Evolutionary conservation across 1,139 yeast genomes (phyloP).

Genomic region (Debaryomycetaceae sp.): DNA sequence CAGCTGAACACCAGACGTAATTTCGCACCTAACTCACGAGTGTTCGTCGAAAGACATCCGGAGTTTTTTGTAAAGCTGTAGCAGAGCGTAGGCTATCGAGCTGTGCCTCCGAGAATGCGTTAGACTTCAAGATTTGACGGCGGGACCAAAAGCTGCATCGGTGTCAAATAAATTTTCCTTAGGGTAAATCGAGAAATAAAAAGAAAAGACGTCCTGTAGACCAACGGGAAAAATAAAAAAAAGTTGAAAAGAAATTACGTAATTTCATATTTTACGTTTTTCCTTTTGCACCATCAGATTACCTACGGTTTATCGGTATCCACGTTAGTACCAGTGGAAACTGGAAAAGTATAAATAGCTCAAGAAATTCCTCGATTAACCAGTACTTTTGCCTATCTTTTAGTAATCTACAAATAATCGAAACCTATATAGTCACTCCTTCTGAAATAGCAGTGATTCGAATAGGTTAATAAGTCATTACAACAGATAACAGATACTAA

Average conservation of each 20-base stretch:
- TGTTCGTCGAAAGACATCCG: background rate
- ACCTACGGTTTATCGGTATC: background rate
- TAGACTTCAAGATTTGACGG: background rate
- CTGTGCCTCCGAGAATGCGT: too few species aligned
- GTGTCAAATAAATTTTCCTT: background rate
- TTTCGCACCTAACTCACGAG: background rate
- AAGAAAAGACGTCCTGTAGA: background rate
- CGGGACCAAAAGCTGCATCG: background rate
- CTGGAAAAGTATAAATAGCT: background rate
- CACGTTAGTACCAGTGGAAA: background rate
- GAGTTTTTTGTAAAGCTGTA: background rate
- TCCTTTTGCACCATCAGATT: background rate
- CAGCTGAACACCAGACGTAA: background rate
- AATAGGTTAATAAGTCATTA: background rate
- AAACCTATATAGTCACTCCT: background rate
- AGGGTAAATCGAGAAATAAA: background rate
- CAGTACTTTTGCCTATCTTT: background rate
- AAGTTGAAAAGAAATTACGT: background rate
- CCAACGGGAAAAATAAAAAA: background rate
- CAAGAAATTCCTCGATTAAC: background rate
- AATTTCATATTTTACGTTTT: background rate
- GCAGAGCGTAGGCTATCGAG: too few species aligned
- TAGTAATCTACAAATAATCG: background rate
- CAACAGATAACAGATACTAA: background rate
- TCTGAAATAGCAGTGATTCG: background rate